These are phyloP conservation scores for Eucalyptus pumila DNA, from an alignment of 345 rosid genomes.

Conservation along the genomic window DNA sequence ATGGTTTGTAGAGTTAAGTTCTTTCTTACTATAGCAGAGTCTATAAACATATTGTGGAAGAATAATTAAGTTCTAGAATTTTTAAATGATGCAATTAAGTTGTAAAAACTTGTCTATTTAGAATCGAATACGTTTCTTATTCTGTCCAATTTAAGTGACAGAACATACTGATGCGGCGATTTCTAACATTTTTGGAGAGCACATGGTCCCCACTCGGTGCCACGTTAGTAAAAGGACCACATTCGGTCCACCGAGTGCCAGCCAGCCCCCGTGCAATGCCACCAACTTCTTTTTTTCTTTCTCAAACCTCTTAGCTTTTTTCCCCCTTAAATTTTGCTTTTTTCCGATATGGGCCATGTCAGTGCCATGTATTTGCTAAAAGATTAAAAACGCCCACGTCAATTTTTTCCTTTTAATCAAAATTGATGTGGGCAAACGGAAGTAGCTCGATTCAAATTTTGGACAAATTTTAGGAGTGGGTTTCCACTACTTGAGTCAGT, in stretches of 20 bases:
- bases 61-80: neutral
- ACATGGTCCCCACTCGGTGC: neutral
- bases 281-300: neutral
- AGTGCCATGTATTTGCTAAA: neutral
- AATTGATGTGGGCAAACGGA: neutral
- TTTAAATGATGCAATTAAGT: neutral
- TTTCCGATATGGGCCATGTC: neutral
- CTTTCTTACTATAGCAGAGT: neutral
- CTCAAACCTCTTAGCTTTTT: neutral
- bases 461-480: neutral
- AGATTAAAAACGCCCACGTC: neutral
- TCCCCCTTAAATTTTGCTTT: neutral
- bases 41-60: neutral
- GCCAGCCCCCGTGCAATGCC: neutral
- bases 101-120: neutral
- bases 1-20: neutral
- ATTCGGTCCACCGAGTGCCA: neutral
- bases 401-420: neutral
- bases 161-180: neutral
- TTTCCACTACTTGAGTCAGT: neutral
- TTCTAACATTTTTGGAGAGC: neutral
- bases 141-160: neutral
- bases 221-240: neutral
- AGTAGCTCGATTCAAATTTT: neutral
- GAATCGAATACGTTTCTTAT: neutral